Conservation (phyloP, 352 stramenopile genomes). For the Phytophthora uliginosa region DNA sequence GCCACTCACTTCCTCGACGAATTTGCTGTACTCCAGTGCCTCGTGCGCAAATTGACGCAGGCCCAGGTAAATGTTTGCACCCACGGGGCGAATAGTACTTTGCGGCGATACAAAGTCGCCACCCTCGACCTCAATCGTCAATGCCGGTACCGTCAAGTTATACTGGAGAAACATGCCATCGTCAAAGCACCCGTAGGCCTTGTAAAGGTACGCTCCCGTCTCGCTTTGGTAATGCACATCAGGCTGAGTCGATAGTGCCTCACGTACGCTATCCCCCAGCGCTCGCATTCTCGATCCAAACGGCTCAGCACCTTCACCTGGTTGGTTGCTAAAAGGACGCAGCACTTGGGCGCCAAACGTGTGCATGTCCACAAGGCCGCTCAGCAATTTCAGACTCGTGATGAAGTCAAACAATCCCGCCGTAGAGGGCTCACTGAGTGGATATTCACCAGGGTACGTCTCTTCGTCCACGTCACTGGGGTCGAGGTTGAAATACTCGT, state of each 20-base stretch:
- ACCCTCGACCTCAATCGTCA: conserved; percentile 82
- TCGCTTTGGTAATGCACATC: conserved; percentile 63
- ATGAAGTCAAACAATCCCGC: conserved; percentile 68
- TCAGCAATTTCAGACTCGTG: conserved; percentile 47
- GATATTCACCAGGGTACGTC: conserved; percentile 65
- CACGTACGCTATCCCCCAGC: conserved; percentile 55
- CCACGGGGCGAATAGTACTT: conserved; percentile 66
- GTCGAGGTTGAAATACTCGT: conserved; percentile 68
- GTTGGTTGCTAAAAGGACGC: conserved; percentile 71
- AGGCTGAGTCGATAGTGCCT: conserved; percentile 53
- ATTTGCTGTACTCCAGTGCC: conserved; percentile 48
- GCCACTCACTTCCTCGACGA: conserved; percentile 42
- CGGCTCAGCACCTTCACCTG: conserved; percentile 44
- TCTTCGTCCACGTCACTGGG: conserved; percentile 48
- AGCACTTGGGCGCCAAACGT: conserved; percentile 67
- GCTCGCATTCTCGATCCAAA: conserved; percentile 61
- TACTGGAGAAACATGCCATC: conserved; percentile 58
- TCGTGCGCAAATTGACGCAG: conserved; percentile 71
- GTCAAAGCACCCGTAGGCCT: conserved; percentile 78
- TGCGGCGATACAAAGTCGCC: conserved; percentile 74
- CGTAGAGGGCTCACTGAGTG: conserved; percentile 70
- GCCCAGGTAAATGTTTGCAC: conserved; percentile 63
- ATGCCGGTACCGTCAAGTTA: conserved; percentile 28
- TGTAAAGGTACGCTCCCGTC: conserved; percentile 64
- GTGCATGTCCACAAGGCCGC: conserved; percentile 76